Evolutionary conservation across 345 rosid species (phyloP).

Genomic region (Punica granatum): DNA sequence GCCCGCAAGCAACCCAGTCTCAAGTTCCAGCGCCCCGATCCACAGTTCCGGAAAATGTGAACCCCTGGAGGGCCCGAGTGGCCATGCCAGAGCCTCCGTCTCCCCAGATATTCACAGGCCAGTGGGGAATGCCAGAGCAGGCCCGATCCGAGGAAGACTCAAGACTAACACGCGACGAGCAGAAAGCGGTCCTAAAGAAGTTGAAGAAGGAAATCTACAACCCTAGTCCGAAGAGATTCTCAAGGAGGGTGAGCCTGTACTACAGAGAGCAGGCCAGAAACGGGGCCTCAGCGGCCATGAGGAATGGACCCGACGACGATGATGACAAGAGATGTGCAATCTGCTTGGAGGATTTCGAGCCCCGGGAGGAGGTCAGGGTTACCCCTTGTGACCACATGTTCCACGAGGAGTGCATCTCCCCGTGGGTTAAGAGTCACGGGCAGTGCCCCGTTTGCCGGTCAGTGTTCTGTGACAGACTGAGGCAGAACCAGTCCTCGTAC

Average conservation of each 20-base stretch:
- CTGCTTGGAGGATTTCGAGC: conserved; percentile 82
- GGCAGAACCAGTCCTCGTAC: conserved; percentile 5
- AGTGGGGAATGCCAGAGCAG: neutral
- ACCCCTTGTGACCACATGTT: conserved; percentile 89
- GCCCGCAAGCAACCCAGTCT: neutral
- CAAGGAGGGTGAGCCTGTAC: conserved; percentile 40
- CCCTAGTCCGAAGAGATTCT: conserved; percentile 37
- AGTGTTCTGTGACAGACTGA: conserved; percentile 23
- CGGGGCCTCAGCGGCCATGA: neutral
- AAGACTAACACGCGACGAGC: conserved; percentile 22
- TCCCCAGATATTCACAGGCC: conserved; percentile 11
- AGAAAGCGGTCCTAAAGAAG: conserved; percentile 29
- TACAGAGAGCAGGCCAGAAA: conserved; percentile 32
- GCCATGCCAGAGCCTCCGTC: conserved; percentile 14
- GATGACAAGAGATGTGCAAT: conserved; percentile 53
- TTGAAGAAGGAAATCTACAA: conserved; percentile 54
- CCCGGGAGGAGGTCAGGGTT: conserved; percentile 48
- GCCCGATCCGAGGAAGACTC: conserved; percentile 11
- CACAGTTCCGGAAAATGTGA: neutral
- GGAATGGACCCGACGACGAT: conserved; percentile 26
- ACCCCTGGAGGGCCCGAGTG: neutral
- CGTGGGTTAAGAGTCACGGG: conserved; percentile 58
- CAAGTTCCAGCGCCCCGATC: neutral
- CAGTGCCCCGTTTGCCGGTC: conserved; percentile 76
- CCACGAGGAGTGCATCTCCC: conserved; percentile 74